Evolutionary conservation across 768 basidiomycete species (phyloP).

Genomic region (Asterophora lycoperdoides): DNA sequence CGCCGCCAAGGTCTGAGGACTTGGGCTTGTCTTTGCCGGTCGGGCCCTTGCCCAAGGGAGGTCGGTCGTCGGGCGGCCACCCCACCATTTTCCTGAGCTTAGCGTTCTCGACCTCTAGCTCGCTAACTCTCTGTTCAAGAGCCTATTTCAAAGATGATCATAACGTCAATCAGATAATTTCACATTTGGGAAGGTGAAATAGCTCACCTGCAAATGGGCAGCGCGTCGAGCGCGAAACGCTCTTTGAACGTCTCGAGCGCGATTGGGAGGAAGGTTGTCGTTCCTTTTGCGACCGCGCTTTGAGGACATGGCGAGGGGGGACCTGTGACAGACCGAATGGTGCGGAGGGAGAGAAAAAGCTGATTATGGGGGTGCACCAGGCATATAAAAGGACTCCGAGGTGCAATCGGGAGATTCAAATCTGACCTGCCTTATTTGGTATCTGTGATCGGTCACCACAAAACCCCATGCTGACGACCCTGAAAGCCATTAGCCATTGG

Average conservation of each 20-base stretch:
- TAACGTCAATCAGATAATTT: conserved; percentile 35
- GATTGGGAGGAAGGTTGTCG: conserved; percentile 73
- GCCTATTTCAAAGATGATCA: conserved; percentile 47
- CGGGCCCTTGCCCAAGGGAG: conserved; percentile 75
- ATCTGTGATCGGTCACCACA: conserved; percentile 15
- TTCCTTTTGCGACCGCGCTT: conserved; percentile 85
- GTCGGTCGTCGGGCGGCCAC: conserved; percentile 69
- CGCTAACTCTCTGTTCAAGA: conserved; percentile 73
- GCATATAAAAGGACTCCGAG: conserved; percentile 40
- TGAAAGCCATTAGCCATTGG: conserved; percentile 1
- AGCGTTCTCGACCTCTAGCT: conserved; percentile 81
- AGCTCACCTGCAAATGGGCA: conserved; percentile 72
- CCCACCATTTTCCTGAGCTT: conserved; percentile 67
- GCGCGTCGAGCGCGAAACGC: conserved; percentile 87
- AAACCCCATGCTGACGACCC: conserved; percentile 5
- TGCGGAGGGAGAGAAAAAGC: conserved; percentile 19
- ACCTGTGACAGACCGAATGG: conserved; percentile 28
- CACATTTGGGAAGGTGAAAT: conserved; percentile 31
- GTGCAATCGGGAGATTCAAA: conserved; percentile 30
- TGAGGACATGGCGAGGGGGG: conserved; percentile 59
- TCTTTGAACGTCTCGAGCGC: conserved; percentile 84
- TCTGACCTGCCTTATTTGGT: conserved; percentile 17
- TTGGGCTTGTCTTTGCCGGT: conserved; percentile 84
- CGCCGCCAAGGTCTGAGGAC: conserved; percentile 29
- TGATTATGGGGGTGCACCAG: conserved; percentile 22